Base-by-base conservation (phyloP, 352 stramenopile genomes). In the Phytophthora quininea region DNA sequence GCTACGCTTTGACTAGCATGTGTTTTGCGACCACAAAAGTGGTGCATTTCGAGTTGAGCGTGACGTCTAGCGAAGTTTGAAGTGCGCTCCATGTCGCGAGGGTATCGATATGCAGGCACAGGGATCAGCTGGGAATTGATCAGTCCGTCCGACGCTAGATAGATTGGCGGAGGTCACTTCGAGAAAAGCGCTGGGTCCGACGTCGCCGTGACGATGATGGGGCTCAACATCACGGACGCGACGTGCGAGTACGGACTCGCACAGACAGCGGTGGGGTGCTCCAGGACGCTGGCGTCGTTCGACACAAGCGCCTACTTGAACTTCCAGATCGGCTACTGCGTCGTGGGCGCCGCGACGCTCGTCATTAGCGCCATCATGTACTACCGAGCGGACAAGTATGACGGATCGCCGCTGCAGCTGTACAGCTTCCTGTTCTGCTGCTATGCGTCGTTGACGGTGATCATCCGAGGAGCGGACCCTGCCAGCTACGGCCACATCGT, bases 221-320 rank as follows among this genome's bases (percentile, higher is more conserved):
- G 45, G 38, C 54, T 63, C 32, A 78, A 74, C 56, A 71, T 90
- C 54, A 87, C 73, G 1, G 67, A 74, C 50, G 45, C 67, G 33
- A 90, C 83, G 4, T 91, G 83, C 65, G 58, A 74, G 33, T 91
- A 76, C 38, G 83, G 83, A 4, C 69, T 90, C 60, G 83, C 74
- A 10, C 71, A 72, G 2, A 84, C 77, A 1, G 51, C 27, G 4
- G 54, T 42, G 0, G 82, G 76, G 0, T 91, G 83, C 51, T 59
- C 73, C n/a, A 54, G 47, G 11, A 82, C 80, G 19, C 59, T 90
- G 40, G 67, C 80, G 30, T 76, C 76, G 50, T 82, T 77, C 45
- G 54, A 63, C 3, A 59, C 55, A 2, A 58, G 58, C 14, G 48
- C 51, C 29, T 91, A 89, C 61, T 11, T 62, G 42, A 47, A 62